phyloP scores from a whole-genome alignment of 176 grass and related monocot species.

The Zea mays region Zm-B73-REFERENCE-NAM-5.0 NC_050103.1:153206501-153207000 shows the following conservation, averaged over 20 bases:
- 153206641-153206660: constrained; percentile 45
- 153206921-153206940: too few relatives aligned
- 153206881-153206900: neutral
- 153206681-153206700: constrained; percentile 27
- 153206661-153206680: constrained; percentile 27
- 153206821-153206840: constrained; percentile 47
- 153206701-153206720: constrained; percentile 46
- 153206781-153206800: neutral
- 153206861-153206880: neutral
- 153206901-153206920: too few relatives aligned
- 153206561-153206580: constrained; percentile 66
- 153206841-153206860: constrained; percentile 15
- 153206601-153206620: constrained; percentile 75
- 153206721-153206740: constrained; percentile 62
- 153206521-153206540: neutral
- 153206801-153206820: neutral
- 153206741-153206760: too few relatives aligned
- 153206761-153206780: too few relatives aligned
- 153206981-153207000: too few relatives aligned
- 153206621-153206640: constrained; percentile 70
- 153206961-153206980: too few relatives aligned
- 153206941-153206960: too few relatives aligned
- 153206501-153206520: neutral
- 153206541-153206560: constrained; percentile 57
- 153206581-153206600: constrained; percentile 99